Percentiles rank a stretch among this genome's conserved stretches.
Conservation (phyloP, 2,329 filamentous ascomycete genomes). For the Cadophora sp. region DNA sequence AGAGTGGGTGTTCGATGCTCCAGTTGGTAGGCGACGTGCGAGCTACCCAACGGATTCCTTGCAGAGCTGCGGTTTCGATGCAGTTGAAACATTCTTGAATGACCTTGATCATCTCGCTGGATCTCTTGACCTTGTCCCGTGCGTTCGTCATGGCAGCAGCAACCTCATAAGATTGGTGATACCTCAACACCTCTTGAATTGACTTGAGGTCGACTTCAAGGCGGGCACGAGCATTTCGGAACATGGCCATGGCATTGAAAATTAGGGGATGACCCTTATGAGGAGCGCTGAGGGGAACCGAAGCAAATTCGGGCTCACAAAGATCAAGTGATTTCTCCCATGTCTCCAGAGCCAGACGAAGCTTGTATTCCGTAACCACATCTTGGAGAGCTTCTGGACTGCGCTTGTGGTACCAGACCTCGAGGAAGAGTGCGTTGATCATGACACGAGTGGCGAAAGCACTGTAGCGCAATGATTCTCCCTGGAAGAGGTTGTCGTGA, state of each 20-base stretch:
- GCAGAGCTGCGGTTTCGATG: constrained; percentile 92
- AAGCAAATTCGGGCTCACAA: constrained; percentile 88
- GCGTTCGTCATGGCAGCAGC: constrained; percentile 96
- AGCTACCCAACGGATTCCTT: constrained; percentile 98
- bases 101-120: constrained; percentile 97
- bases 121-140: constrained; percentile 91
- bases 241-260: constrained; percentile 98
- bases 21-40: constrained; percentile 97
- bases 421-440: constrained; percentile 98
- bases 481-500: constrained; percentile 94
- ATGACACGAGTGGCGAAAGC: constrained; percentile 97
- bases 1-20: constrained; percentile 98
- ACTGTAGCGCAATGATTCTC: constrained; percentile 88
- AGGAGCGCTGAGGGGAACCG: constrained; percentile 89
- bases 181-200: constrained; percentile 91
- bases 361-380: constrained; percentile 97
- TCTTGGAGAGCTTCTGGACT: constrained; percentile 97
- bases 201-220: constrained; percentile 95
- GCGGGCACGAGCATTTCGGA: constrained; percentile 89
- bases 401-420: constrained; percentile 99
- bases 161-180: constrained; percentile 97
- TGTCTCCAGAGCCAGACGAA: constrained; percentile 93
- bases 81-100: constrained; percentile 98
- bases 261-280: constrained; percentile 96
- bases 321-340: constrained; percentile 97